phyloP scores from a whole-genome alignment of 2,329 filamentous ascomycete species.

The Ceratocystis harringtonii region DNA sequence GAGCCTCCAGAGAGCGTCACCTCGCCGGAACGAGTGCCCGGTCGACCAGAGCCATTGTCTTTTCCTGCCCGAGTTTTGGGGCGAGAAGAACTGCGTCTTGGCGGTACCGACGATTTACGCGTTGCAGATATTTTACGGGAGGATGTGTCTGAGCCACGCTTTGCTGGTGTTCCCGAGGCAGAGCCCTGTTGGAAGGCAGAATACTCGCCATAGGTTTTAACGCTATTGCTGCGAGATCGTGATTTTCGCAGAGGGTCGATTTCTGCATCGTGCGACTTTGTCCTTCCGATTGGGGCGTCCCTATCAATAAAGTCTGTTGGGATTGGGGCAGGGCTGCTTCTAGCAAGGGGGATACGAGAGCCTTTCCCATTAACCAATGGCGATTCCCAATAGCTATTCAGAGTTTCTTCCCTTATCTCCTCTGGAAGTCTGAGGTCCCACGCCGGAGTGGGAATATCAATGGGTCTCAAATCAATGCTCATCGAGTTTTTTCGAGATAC shows the following conservation, averaged over 20 bases:
- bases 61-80: conserved; percentile 23
- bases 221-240: conserved; percentile 56
- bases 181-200: not conserved
- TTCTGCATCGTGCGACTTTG: conserved; percentile 16
- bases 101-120: conserved; percentile 32
- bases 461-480: conserved; percentile 26
- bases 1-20: conserved; percentile 23
- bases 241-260: conserved; percentile 40
- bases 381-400: conserved; percentile 36
- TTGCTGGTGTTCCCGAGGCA: conserved; percentile 12
- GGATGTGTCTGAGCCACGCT: conserved; percentile 11
- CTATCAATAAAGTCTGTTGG: conserved; percentile 57
- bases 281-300: conserved; percentile 49
- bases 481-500: conserved; percentile 24
- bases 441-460: conserved; percentile 30
- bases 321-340: conserved; percentile 62
- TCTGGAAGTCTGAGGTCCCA: conserved; percentile 68
- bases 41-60: conserved; percentile 48
- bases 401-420: conserved; percentile 52
- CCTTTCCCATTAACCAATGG: conserved; percentile 28
- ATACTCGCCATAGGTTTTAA: conserved; percentile 33
- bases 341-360: conserved; percentile 79
- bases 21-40: conserved; percentile 48
- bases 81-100: conserved; percentile 27
- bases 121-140: conserved; percentile 19